Percentiles rank a stretch among this genome's conserved stretches.
phyloP scores from a whole-genome alignment of 2,329 filamentous ascomycete species.

The Graphilbum ipis-grandicollis region DNA sequence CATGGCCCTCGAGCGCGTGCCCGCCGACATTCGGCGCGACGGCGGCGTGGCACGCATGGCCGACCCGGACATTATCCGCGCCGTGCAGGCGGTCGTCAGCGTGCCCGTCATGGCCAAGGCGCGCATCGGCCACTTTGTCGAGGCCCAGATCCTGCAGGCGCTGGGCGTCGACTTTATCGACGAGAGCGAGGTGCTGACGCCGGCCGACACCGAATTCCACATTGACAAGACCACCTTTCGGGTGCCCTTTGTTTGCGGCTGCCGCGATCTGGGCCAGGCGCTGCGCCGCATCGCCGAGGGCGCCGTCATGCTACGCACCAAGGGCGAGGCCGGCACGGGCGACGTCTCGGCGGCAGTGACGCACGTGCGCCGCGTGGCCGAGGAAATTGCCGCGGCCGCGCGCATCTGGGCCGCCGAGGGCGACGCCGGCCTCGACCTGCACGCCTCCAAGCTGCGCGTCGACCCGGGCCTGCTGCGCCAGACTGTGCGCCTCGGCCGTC shows the following conservation, averaged over 20 bases:
- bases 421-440: conserved; percentile 39
- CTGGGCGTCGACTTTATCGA: conserved; percentile 96
- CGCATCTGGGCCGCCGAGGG: conserved; percentile 45
- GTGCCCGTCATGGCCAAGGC: conserved; percentile 99
- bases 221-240: conserved; percentile 75
- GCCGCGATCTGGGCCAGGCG: conserved; percentile 85
- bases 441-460: conserved; percentile 67
- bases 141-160: conserved; percentile 94
- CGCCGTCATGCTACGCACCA: conserved; percentile 96
- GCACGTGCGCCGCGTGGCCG: conserved; percentile 84
- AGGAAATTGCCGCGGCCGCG: conserved; percentile 66
- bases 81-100: conserved; percentile 86
- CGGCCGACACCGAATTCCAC: conserved; percentile 79
- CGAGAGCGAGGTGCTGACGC: conserved; percentile 93
- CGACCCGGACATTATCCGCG: conserved; percentile 83
- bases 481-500: conserved; percentile 68
- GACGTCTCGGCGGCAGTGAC: conserved; percentile 93
- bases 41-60: conserved; percentile 96
- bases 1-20: conserved; percentile 96
- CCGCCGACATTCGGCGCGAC: conserved; percentile 82
- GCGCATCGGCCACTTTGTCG: conserved; percentile 91
- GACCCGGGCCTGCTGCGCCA: conserved; percentile 68
- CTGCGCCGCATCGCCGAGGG: conserved; percentile 81
- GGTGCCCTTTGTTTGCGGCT: conserved; percentile 90
- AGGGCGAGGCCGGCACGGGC: conserved; percentile 92